A percentile compares a stretch with the other conserved stretches of the same genome.
These are phyloP conservation scores for Barnettozyma hawaiiensis DNA, from an alignment of 1,139 yeast species.

Conservation along the genomic window DNA sequence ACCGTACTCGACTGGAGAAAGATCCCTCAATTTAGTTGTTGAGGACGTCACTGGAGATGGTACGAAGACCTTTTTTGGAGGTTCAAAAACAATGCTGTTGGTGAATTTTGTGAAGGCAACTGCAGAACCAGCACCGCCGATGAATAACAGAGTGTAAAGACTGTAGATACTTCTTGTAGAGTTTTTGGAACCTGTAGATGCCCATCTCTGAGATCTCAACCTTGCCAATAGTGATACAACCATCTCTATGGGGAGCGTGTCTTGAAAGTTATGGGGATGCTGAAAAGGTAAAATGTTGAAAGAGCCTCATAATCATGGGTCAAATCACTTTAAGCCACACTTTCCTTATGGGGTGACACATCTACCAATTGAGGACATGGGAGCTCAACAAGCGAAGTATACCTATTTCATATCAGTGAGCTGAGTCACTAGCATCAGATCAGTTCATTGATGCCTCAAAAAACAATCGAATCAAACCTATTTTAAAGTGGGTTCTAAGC, in stretches of 20 bases:
- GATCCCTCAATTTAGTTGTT: conserved; percentile 28
- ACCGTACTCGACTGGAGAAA: conserved; percentile 39
- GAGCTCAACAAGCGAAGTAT: background rate
- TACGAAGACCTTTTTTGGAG: background rate
- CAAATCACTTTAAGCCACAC: background rate
- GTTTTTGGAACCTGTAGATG: background rate
- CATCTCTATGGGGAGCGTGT: background rate
- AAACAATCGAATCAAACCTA: background rate
- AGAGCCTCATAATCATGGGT: background rate
- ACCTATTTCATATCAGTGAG: background rate
- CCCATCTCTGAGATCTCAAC: background rate
- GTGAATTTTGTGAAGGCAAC: conserved; percentile 9
- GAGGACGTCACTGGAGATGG: background rate
- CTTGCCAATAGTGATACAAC: background rate
- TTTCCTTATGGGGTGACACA: conserved; percentile 1
- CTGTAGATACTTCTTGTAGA: background rate
- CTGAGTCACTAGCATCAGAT: background rate
- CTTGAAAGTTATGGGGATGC: background rate
- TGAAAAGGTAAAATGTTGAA: background rate
- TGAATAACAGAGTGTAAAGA: conserved; percentile 13
- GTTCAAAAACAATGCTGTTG: background rate
- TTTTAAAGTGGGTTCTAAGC: background rate
- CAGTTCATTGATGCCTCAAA: background rate
- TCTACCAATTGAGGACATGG: background rate
- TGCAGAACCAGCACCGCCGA: conserved; percentile 17